A percentile compares a stretch with the other conserved stretches of the same genome.
Evolutionary conservation across 305 asterid species (phyloP).

Genomic region (Ilex paraguariensis): DNA sequence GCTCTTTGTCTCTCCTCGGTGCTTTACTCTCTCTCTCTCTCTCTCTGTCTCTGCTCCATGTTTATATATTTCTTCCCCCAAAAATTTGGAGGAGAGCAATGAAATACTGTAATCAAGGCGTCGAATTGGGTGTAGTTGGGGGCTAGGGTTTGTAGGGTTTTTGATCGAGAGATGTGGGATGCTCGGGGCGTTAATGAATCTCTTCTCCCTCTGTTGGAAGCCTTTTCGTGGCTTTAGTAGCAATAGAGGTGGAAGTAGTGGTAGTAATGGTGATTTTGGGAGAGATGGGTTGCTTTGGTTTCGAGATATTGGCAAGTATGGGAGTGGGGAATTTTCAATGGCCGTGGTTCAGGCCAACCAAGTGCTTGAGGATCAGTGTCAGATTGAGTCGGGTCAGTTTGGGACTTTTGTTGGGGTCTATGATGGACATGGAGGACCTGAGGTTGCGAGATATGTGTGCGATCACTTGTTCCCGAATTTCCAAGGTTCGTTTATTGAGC

Average conservation of each 20-base stretch:
- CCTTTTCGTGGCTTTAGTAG: background rate
- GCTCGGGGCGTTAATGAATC: slow-evolving; percentile 27
- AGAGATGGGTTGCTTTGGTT: slow-evolving; percentile 25
- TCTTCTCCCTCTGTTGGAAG: slow-evolving; percentile 28
- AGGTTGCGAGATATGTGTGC: slow-evolving; percentile 27
- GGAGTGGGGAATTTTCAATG: slow-evolving; percentile 30
- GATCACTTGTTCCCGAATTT: slow-evolving; percentile 24
- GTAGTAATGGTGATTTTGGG: slow-evolving; percentile 18
- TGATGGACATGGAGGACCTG: slow-evolving; percentile 34
- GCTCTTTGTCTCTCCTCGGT: slow-evolving; percentile 23
- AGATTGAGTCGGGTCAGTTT: slow-evolving; percentile 29
- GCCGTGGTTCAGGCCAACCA: slow-evolving; percentile 31
- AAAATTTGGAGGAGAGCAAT: too few species aligned
- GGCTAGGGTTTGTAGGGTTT: background rate
- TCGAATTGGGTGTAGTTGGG: slow-evolving; percentile 19
- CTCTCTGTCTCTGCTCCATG: background rate
- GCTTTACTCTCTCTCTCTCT: background rate
- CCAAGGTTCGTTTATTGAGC: slow-evolving; percentile 22
- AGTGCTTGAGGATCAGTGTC: slow-evolving; percentile 29
- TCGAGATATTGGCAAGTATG: slow-evolving; percentile 23
- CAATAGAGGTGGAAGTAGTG: slow-evolving; percentile 8
- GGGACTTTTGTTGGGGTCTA: slow-evolving; percentile 31
- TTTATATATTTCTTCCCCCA: background rate
- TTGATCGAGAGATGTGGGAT: slow-evolving; percentile 23
- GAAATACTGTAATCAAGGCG: slow-evolving; percentile 5